phyloP scores from a whole-genome alignment of 2,329 filamentous ascomycete species.

The Fusarium sp. region DNA sequence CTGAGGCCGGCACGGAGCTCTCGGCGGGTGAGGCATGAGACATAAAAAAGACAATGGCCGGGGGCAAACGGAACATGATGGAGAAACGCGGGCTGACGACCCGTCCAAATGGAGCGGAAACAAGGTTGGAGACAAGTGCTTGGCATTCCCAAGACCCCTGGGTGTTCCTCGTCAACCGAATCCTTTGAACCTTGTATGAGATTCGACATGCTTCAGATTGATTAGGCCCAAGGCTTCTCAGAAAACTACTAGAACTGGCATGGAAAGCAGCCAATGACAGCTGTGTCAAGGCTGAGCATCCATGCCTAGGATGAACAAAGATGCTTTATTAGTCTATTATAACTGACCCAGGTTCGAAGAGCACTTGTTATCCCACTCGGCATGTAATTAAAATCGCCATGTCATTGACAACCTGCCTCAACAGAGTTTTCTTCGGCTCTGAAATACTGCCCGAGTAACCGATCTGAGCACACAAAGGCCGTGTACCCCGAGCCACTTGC shows the following conservation, averaged over 20 bases:
- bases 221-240: slow-evolving; percentile 3
- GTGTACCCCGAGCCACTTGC: background rate
- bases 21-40: background rate
- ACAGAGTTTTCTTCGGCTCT: background rate
- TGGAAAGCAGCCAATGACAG: background rate
- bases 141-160: background rate
- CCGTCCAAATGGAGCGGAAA: background rate
- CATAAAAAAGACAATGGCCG: background rate
- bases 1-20: background rate
- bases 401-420: background rate
- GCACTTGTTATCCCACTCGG: background rate
- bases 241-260: background rate
- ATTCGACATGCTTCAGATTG: slow-evolving; percentile 11
- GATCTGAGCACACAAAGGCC: background rate
- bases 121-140: slow-evolving; percentile 6
- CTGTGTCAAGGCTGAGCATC: background rate
- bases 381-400: background rate
- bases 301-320: background rate
- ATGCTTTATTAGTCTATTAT: background rate
- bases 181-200: slow-evolving; percentile 17
- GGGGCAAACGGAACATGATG: slow-evolving; percentile 5
- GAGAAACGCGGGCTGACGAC: background rate
- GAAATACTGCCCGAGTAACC: background rate
- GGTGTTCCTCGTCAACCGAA: slow-evolving; percentile 4
- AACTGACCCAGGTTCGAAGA: background rate